Evolutionary conservation across 2,329 filamentous ascomycete genomes (phyloP).

Genomic region (Monosporascus sp.): DNA sequence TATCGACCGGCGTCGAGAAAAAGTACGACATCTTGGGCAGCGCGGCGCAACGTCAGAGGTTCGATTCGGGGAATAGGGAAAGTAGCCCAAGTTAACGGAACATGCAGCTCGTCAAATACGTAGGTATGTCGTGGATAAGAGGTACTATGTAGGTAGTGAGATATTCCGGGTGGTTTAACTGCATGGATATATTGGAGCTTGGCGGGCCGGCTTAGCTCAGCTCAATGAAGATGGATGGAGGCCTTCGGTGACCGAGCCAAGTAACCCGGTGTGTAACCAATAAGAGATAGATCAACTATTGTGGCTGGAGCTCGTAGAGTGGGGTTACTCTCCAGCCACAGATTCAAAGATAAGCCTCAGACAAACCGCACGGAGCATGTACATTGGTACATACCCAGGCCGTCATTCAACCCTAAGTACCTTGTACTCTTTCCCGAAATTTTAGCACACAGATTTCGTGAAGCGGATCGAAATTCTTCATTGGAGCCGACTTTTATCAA

Average conservation of each 20-base stretch:
- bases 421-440: neutral
- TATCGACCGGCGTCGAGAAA: constrained; percentile 97
- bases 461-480: neutral
- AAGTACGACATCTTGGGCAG: constrained; percentile 76
- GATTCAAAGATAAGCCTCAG: too few relatives aligned
- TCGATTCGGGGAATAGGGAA: neutral
- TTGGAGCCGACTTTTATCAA: neutral
- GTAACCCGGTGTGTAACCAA: too few relatives aligned
- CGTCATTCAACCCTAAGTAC: neutral
- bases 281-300: too few relatives aligned
- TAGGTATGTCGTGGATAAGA: neutral
- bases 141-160: neutral
- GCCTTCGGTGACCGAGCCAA: too few relatives aligned
- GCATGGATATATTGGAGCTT: neutral
- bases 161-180: neutral
- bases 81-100: neutral
- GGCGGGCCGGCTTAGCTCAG: too few relatives aligned
- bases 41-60: neutral
- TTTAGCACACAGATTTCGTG: neutral
- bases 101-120: neutral
- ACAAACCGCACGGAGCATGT: too few relatives aligned
- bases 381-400: neutral
- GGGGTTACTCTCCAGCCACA: too few relatives aligned
- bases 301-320: too few relatives aligned
- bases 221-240: too few relatives aligned